These are phyloP conservation scores for Podospora tetraspora DNA, from an alignment of 495 filamentous ascomycete species.

Conservation along the genomic window DNA sequence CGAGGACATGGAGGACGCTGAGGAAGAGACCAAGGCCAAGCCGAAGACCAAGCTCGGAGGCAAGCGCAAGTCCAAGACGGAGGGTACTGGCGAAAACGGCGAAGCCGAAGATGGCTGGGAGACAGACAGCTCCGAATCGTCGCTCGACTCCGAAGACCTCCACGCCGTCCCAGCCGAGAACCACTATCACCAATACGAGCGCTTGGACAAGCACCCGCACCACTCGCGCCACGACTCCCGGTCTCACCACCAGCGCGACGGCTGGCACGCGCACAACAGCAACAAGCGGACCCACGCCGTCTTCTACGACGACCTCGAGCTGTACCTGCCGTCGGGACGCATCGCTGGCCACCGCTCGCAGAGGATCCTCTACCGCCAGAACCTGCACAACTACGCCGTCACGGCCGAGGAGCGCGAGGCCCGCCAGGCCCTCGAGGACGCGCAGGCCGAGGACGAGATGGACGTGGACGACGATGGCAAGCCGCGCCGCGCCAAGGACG, in stretches of 20 bases:
- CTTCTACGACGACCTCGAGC: slow-evolving; percentile 85
- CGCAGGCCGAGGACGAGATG: slow-evolving; percentile 25
- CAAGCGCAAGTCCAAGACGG: slow-evolving; percentile 44
- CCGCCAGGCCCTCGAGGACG: slow-evolving; percentile 49
- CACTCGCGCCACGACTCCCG: slow-evolving; percentile 60
- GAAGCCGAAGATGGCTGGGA: slow-evolving; percentile 60
- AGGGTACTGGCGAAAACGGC: slow-evolving; percentile 37
- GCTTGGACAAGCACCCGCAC: slow-evolving; percentile 58
- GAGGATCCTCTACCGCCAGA: slow-evolving; percentile 84
- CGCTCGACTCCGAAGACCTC: slow-evolving; percentile 71
- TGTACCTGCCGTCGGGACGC: slow-evolving; percentile 86
- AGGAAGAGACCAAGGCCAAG: slow-evolving; percentile 18
- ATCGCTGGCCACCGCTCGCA: slow-evolving; percentile 88
- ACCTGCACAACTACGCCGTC: slow-evolving; percentile 71
- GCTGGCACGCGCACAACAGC: slow-evolving; percentile 63
- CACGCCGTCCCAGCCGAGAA: slow-evolving; percentile 65
- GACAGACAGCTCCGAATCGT: slow-evolving; percentile 80
- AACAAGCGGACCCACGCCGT: slow-evolving; percentile 60
- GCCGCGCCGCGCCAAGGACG: slow-evolving; percentile 4
- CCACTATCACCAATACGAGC: slow-evolving; percentile 54
- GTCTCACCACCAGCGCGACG: slow-evolving; percentile 61
- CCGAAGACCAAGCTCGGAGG: slow-evolving; percentile 53
- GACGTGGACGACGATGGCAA: slow-evolving; percentile 25
- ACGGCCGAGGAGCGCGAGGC: slow-evolving; percentile 60
- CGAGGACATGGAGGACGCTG: slow-evolving; percentile 48